Evolutionary conservation across 352 stramenopile genomes (phyloP).

Genomic region (Thalassiosira exigua): DNA sequence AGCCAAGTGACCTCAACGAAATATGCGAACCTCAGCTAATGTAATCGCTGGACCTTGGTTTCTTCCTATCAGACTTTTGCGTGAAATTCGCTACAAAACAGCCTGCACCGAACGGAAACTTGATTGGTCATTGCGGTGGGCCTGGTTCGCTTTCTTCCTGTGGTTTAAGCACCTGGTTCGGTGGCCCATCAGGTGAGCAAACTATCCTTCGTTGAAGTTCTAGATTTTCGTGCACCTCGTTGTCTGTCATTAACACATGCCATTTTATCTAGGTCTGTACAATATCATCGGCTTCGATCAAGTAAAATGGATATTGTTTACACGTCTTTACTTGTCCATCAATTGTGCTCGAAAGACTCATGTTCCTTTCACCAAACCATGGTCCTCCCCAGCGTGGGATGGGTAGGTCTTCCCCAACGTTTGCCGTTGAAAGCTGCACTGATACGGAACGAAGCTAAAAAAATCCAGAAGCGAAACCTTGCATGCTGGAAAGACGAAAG

Average conservation of each 20-base stretch:
- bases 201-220: too few relatives aligned
- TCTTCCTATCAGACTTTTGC: slow-evolving; percentile 25
- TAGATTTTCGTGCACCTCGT: too few relatives aligned
- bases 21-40: background rate
- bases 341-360: too few relatives aligned
- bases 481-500: slow-evolving; percentile 16
- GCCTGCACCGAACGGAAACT: slow-evolving; percentile 18
- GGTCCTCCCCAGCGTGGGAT: too few relatives aligned
- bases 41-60: background rate
- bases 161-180: too few relatives aligned
- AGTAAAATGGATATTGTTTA: too few relatives aligned
- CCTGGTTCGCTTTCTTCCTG: slow-evolving; percentile 16
- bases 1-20: background rate
- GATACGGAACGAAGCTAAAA: background rate
- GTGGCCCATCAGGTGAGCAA: too few relatives aligned
- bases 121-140: slow-evolving; percentile 28
- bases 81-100: slow-evolving; percentile 28
- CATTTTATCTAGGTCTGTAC: slow-evolving; percentile 6
- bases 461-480: background rate
- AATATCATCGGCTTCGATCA: slow-evolving; percentile 40
- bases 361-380: too few relatives aligned
- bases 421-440: slow-evolving; percentile 10
- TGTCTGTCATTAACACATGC: background rate
- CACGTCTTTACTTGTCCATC: too few relatives aligned
- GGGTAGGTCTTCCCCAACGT: slow-evolving; percentile 10